Base-by-base conservation (phyloP, 495 filamentous ascomycete genomes). In the Penicillium egyptiacum region DNA sequence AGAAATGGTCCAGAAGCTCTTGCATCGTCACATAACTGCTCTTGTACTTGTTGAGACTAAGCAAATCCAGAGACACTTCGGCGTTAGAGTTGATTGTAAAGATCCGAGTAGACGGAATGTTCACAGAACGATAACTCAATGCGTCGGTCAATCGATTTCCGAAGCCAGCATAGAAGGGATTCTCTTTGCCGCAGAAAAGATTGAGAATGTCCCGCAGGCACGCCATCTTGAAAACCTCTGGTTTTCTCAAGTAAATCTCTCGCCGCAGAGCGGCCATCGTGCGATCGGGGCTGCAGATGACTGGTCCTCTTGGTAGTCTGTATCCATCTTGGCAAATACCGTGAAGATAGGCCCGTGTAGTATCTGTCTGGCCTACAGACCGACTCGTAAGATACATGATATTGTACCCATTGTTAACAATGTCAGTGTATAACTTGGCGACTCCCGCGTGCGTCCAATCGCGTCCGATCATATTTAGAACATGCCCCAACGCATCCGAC, bases 31-130 rank as follows among this genome's bases (percentile, higher is more conserved):
- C 90, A 70, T 99, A 99, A 68, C 89, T 96, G 61, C 92, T 94
- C 77, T 91, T 96, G 65, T 98, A 89, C 64, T 92, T 95, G 70
- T 94, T 98, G 39, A 98, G 80, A 59, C 86, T 91, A 16, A 97
- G 79, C 47, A 98, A 70, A 65, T 98, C 93, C 45, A 98, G 73
- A n/a, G 87, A 91, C 19, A 99, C 92, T 62, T 99, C 95, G 2
- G 94, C 92, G 68, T 97, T 95, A 46, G 89, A 93, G 73, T 99
- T 99, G 81, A 99, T 99, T 8, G 94, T 99, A 68, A 99, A 99
- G 55, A 99, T 99, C 22, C 95, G 81, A 22, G 87, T 91, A 9
- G 88, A 87, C 7, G 94, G 92, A 31, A 99, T 96, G 64, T 94
- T 96, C 48, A 99, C 94, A 5, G 88, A 91, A 46, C 94, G 88